Base-by-base conservation (phyloP, 257 asterid species). In the Jasminum sambac region DNA sequence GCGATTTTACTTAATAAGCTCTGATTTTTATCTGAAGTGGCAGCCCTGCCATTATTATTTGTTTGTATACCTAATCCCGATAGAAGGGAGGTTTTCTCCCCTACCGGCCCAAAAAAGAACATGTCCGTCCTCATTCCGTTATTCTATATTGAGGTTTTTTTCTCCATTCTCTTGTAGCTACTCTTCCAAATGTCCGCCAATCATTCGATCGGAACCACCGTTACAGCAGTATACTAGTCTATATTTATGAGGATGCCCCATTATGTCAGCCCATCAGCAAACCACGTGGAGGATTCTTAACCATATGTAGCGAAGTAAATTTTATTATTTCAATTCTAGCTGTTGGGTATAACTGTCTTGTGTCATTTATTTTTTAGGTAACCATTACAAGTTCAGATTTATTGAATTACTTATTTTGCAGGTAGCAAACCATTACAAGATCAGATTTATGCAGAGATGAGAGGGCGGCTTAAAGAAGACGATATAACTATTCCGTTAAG, bases 401-500 rank as follows among this genome's bases (percentile, higher is more conserved):
- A 25, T 64, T 48, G 62, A 68, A 21, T 66, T 57, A 50, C 71
- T 72, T 80, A 66, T 66, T 66, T 10, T 44, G 62, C 83, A 94
- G 98, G 85, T 63, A 87, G 90, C 77, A 94, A 87, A 79, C 85
- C 81, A 24, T 79, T 94, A 75, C 95, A 94, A 84, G 87, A 83
- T 68, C 83, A 82, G 74, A 85, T 94, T 59, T 94, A 75, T 69
- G 81, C 83, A 19, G 98, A 94, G 90, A 89, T 94, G 48, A 79
- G 95, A 81, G 85, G 91, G 48, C 88, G 96, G 38, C 78, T 94
- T 70, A 87, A 94, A 81, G 98, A 94, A 85, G 98, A 89, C 79
- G 98, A 91, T 68, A 84, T 89, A 70, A 81, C 96, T 17, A 91
- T 92, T 5, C 98, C 98, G 3, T 40, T 70, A 10, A 86, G 90